A percentile compares a stretch with the other conserved stretches of the same genome.
Evolutionary conservation across 768 basidiomycete genomes (phyloP).

Genomic region (Hericium alpestre): DNA sequence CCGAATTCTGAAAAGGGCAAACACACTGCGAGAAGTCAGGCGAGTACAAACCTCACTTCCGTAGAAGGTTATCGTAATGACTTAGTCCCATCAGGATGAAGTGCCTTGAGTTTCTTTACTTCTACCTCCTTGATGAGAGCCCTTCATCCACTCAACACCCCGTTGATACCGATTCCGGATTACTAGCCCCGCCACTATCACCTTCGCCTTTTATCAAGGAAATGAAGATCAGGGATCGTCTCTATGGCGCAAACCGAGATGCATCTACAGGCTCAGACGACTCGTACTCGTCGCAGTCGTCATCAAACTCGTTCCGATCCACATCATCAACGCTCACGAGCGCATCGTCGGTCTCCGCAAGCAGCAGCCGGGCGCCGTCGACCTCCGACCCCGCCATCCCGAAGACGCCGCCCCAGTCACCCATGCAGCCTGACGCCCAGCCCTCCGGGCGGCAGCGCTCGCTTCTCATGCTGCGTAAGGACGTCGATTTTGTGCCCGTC

Average conservation of each 20-base stretch:
- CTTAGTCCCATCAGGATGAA: constrained; percentile 59
- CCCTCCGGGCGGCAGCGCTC: constrained; percentile 30
- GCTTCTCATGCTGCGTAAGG: constrained; percentile 56
- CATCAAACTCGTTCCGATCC: constrained; percentile 14
- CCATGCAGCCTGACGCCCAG: constrained; percentile 10
- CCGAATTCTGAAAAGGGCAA: constrained; percentile 78
- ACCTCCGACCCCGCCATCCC: constrained; percentile 5
- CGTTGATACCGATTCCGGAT: constrained; percentile 17
- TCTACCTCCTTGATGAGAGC: constrained; percentile 84
- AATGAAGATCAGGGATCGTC: constrained; percentile 4
- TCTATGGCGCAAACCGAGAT: constrained; percentile 6
- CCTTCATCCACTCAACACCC: constrained; percentile 16
- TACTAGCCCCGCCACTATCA: constrained; percentile 31
- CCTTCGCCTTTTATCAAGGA: constrained; percentile 18
- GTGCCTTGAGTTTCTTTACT: constrained; percentile 90
- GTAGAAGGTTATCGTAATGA: neutral
- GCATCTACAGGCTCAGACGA: constrained; percentile 15
- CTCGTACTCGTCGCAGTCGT: constrained; percentile 8
- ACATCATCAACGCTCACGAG: constrained; percentile 9
- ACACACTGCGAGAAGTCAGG: constrained; percentile 83
- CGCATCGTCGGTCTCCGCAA: constrained; percentile 23
- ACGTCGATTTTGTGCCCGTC: constrained; percentile 62
- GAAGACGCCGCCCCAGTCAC: constrained; percentile 6
- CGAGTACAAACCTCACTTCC: constrained; percentile 24
- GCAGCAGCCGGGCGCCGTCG: constrained; percentile 14